Conservation (phyloP, 2,329 filamentous ascomycete species). For the Pestalotiopsis sp. region DNA sequence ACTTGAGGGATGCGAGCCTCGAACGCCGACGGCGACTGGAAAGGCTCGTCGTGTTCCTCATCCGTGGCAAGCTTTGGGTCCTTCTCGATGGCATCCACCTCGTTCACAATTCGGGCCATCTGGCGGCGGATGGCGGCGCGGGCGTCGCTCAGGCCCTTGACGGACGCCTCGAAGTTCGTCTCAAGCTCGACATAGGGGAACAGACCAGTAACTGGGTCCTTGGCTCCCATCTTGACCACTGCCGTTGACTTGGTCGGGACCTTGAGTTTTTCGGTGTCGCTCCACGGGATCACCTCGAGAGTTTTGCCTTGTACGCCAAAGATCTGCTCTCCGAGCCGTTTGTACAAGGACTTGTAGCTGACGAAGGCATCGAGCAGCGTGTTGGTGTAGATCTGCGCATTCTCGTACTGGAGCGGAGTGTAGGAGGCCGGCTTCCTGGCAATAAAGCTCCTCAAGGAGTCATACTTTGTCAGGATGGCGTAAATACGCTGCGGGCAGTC, state of each 20-base stretch:
- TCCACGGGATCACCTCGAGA: not conserved
- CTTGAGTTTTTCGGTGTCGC: not conserved
- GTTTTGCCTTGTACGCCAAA: not conserved
- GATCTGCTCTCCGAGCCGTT: not conserved
- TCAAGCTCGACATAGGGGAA: not conserved
- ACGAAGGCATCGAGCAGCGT: not conserved
- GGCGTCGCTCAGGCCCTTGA: not conserved
- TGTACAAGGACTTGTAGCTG: not conserved
- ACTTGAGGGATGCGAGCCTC: not conserved
- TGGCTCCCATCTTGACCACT: not conserved
- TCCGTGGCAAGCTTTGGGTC: not conserved
- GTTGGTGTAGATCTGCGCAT: not conserved
- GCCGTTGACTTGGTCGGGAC: not conserved
- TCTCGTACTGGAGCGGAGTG: not conserved
- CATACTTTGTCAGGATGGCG: not conserved
- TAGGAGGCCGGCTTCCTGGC: not conserved
- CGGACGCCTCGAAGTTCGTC: not conserved
- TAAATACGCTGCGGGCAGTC: constrained; percentile 5
- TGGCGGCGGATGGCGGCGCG: not conserved
- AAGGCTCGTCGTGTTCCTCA: not conserved
- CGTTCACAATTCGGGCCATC: not conserved
- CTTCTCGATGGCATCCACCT: not conserved
- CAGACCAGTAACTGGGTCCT: not conserved
- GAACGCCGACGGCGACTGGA: not conserved
- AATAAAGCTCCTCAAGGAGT: not conserved